phyloP scores from a whole-genome alignment of 306 rosid genomes.

The Clitoria ternatea region DNA sequence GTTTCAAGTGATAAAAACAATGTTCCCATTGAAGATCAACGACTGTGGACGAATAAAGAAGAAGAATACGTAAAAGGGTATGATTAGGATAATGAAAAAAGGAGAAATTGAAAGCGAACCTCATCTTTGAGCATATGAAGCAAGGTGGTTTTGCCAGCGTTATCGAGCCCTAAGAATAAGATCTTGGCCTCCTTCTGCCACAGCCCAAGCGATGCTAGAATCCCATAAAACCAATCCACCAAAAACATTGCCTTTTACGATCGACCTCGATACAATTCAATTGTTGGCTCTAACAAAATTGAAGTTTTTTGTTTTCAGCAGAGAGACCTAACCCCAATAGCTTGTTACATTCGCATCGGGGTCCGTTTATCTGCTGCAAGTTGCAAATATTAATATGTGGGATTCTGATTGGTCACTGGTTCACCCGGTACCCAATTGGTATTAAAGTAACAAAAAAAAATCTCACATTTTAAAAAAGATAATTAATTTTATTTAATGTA shows the following conservation, averaged over 20 bases:
- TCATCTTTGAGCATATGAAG: constrained; percentile 95
- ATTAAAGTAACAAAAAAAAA: no score
- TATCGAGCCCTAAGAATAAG: constrained; percentile 85
- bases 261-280: no score
- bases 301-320: constrained; percentile 1
- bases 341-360: neutral
- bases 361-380: neutral
- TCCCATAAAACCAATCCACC: constrained; percentile 81
- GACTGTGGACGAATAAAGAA: neutral
- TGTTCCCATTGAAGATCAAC: neutral
- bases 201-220: constrained; percentile 82
- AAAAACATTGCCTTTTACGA: constrained; percentile 50
- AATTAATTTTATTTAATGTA: no score
- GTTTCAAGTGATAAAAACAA: neutral
- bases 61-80: neutral
- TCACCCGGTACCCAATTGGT: constrained; percentile 20
- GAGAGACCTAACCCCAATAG: constrained; percentile 40
- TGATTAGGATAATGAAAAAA: neutral
- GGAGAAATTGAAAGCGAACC: constrained; percentile 37
- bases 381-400: neutral
- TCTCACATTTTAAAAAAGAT: no score
- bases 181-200: constrained; percentile 98
- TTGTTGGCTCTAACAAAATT: no score
- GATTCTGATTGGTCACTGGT: neutral
- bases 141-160: constrained; percentile 87